Evolutionary conservation across 2,329 filamentous ascomycete species (phyloP).

Genomic region (Fusarium graminum): DNA sequence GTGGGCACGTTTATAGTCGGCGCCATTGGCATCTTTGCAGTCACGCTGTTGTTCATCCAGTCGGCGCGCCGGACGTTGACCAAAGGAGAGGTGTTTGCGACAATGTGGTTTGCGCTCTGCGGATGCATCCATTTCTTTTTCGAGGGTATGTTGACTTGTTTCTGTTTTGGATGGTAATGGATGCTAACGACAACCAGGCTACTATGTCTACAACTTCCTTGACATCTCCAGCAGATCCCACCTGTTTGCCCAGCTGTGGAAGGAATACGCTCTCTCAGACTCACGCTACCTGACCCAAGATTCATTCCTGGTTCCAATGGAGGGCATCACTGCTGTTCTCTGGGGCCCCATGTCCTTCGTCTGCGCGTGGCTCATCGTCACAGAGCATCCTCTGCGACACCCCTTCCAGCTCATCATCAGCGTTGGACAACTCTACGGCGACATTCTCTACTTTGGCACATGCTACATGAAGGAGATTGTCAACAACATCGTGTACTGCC

Average conservation of each 20-base stretch:
- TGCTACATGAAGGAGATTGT: conserved; percentile 59
- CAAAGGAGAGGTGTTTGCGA: conserved; percentile 67
- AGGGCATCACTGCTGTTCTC: conserved; percentile 64
- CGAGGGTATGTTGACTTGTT: conserved; percentile 51
- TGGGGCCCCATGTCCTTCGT: conserved; percentile 68
- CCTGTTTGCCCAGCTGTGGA: conserved; percentile 68
- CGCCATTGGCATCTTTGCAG: conserved; percentile 68
- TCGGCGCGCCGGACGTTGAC: conserved; percentile 65
- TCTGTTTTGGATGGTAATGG: rapidly evolving
- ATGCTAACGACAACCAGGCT: conserved; percentile 53
- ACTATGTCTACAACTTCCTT: conserved; percentile 61
- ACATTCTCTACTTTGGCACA: conserved; percentile 65
- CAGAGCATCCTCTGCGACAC: conserved; percentile 61
- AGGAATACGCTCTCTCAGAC: conserved; percentile 69
- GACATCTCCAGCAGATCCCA: conserved; percentile 57
- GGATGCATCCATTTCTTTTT: conserved; percentile 62
- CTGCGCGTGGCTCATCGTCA: conserved; percentile 60
- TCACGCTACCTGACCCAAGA: conserved; percentile 67
- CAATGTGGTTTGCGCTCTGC: conserved; percentile 83
- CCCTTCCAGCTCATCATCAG: conserved; percentile 62
- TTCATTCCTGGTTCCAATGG: conserved; percentile 68
- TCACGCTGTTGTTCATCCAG: conserved; percentile 67
- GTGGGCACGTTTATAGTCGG: conserved; percentile 70
- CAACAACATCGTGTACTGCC: conserved; percentile 59
- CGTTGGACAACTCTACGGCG: conserved; percentile 65